phyloP scores from a whole-genome alignment of 345 rosid species.

The Pistacia atlantica region DNA sequence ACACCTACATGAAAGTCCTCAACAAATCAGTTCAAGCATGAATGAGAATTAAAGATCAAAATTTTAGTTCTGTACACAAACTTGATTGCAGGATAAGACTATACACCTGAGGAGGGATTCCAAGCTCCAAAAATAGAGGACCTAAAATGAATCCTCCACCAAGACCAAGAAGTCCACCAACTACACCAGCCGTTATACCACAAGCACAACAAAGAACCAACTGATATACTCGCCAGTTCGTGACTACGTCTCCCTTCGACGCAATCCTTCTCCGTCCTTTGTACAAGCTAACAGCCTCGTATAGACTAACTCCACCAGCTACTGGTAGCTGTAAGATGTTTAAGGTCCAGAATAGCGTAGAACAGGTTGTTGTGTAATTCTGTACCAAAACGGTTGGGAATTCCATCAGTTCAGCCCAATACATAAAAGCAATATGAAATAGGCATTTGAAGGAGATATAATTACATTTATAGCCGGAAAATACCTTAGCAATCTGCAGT shows the following conservation, averaged over 20 bases:
- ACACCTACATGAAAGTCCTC: slow-evolving; percentile 30
- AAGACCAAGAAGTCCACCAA: slow-evolving; percentile 54
- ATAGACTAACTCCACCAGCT: slow-evolving; percentile 36
- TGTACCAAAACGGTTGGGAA: slow-evolving; percentile 15
- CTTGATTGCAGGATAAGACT: background rate
- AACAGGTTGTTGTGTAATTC: slow-evolving; percentile 45
- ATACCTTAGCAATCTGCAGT: slow-evolving; percentile 49
- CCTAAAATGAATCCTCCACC: slow-evolving; percentile 55
- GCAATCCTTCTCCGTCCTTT: slow-evolving; percentile 39
- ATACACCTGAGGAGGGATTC: slow-evolving; percentile 55
- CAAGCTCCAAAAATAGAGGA: slow-evolving; percentile 51
- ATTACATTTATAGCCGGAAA: slow-evolving; percentile 26
- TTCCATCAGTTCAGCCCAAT: background rate
- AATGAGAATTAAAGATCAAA: background rate
- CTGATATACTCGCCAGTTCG: slow-evolving; percentile 33
- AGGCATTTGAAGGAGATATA: background rate
- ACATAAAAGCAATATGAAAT: background rate
- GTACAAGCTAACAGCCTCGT: slow-evolving; percentile 41
- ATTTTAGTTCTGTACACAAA: background rate
- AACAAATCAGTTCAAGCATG: background rate
- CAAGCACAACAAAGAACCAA: slow-evolving; percentile 32
- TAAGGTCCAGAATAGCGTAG: background rate
- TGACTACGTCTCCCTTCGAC: slow-evolving; percentile 43
- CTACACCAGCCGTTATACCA: slow-evolving; percentile 44
- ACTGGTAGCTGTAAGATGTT: slow-evolving; percentile 36